phyloP scores from a whole-genome alignment of 768 basidiomycete genomes.

The Amanita brunnescens region DNA sequence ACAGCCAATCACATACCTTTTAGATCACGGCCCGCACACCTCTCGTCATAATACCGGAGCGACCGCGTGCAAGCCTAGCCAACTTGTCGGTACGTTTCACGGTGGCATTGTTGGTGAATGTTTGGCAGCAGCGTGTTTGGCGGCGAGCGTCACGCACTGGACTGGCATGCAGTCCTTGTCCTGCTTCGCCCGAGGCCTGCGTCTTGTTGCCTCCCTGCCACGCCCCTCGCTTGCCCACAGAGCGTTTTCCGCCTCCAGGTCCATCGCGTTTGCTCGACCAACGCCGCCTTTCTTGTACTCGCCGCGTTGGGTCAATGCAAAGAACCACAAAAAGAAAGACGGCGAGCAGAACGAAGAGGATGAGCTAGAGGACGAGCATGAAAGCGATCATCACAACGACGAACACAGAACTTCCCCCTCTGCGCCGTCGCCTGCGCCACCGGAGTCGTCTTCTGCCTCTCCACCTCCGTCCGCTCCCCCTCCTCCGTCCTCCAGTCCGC shows the following conservation, averaged over 20 bases:
- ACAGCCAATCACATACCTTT: too few species aligned
- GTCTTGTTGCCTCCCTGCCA: background rate
- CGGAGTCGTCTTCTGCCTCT: background rate
- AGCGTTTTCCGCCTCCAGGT: background rate
- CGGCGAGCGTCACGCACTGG: background rate
- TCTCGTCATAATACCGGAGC: too few species aligned
- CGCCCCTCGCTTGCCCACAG: background rate
- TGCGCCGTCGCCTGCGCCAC: conserved; percentile 6
- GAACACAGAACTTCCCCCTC: background rate
- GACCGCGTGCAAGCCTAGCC: too few species aligned
- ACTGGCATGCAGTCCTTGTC: background rate
- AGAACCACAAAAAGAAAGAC: background rate
- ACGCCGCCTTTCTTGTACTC: background rate
- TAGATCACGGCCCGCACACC: too few species aligned
- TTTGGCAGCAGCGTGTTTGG: background rate
- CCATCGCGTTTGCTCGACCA: background rate
- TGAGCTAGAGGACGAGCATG: background rate
- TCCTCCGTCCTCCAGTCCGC: conserved; percentile 8
- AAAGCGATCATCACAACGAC: background rate
- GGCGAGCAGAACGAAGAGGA: background rate
- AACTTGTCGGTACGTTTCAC: too few species aligned
- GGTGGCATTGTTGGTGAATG: too few species aligned
- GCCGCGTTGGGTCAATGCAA: conserved; percentile 7
- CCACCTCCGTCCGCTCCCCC: conserved; percentile 9
- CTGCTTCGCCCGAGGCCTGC: conserved; percentile 1